These are phyloP conservation scores for Mortierella sp. DNA, from an alignment of 371 early-diverging fungal genomes.

Conservation along the genomic window DNA sequence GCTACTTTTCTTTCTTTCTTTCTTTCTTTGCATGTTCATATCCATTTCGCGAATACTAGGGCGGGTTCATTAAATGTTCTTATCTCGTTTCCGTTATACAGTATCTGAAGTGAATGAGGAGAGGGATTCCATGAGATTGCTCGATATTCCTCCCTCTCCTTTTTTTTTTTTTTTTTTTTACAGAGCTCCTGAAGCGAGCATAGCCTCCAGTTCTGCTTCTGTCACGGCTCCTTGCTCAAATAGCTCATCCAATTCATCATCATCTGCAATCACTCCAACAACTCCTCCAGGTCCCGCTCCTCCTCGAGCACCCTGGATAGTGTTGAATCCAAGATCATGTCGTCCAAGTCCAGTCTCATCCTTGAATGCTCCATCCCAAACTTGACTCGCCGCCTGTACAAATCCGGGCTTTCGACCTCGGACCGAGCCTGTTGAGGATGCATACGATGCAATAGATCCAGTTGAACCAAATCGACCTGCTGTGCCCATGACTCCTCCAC, in stretches of 20 bases:
- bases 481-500: too few species aligned
- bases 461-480: background rate
- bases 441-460: slow-evolving; percentile 7
- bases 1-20: too few species aligned
- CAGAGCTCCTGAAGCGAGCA: slow-evolving; percentile 13
- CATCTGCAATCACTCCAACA: slow-evolving; percentile 28
- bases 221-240: slow-evolving; percentile 41
- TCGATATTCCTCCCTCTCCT: too few species aligned
- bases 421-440: slow-evolving; percentile 3
- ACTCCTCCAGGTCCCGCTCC: background rate
- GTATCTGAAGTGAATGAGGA: too few species aligned
- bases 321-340: slow-evolving; percentile 36
- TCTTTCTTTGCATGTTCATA: too few species aligned
- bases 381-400: slow-evolving; percentile 47
- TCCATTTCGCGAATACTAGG: too few species aligned
- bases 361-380: slow-evolving; percentile 38
- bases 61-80: too few species aligned
- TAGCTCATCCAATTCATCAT: slow-evolving; percentile 48
- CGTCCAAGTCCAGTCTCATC: slow-evolving; percentile 27
- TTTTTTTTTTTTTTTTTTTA: too few species aligned
- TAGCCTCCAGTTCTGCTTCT: slow-evolving; percentile 41
- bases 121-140: too few species aligned
- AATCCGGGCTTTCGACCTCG: slow-evolving; percentile 19
- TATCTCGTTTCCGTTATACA: too few species aligned
- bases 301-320: too few species aligned